These are phyloP conservation scores for Coemansia sp. DNA, from an alignment of 192 early-diverging fungal genomes.

Conservation along the genomic window DNA sequence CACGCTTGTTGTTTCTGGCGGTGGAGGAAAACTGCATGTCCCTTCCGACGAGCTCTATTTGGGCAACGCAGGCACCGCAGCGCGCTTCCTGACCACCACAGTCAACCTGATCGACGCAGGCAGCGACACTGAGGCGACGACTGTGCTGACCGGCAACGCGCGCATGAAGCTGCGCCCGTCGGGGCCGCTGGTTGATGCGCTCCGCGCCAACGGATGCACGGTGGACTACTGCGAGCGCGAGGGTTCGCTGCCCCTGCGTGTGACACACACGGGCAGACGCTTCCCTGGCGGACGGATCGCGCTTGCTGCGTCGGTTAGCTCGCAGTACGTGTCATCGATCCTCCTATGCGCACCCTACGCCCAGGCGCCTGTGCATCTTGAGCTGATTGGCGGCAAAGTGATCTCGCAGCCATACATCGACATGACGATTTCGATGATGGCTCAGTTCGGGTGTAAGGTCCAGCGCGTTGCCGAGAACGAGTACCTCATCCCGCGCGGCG, in stretches of 20 bases:
- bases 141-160: conserved; percentile 89
- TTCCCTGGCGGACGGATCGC: conserved; percentile 85
- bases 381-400: conserved; percentile 87
- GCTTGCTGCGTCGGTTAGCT: conserved; percentile 90
- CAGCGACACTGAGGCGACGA: conserved; percentile 17
- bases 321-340: conserved; percentile 98
- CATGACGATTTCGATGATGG: conserved; percentile 99
- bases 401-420: conserved; percentile 98
- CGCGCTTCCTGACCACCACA: conserved; percentile 91
- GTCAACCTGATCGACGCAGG: conserved; percentile 68
- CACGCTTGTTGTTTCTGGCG: conserved; percentile 80
- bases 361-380: conserved; percentile 70
- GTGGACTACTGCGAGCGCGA: conserved; percentile 76
- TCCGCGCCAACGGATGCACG: conserved; percentile 75
- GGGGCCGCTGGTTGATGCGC: conserved; percentile 82
- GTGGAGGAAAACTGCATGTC: conserved; percentile 69
- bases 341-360: conserved; percentile 96
- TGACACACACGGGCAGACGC: conserved; percentile 68
- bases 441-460: conserved; percentile 83
- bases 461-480: conserved; percentile 71
- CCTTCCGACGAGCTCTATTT: conserved; percentile 83
- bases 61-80: conserved; percentile 97
- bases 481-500: conserved; percentile 77
- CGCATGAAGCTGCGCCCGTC: conserved; percentile 98
- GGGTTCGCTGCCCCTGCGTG: conserved; percentile 85